A percentile compares a stretch with the other conserved stretches of the same genome.
phyloP scores from a whole-genome alignment of 441 rosid species.

The Populus hybrid region DNA sequence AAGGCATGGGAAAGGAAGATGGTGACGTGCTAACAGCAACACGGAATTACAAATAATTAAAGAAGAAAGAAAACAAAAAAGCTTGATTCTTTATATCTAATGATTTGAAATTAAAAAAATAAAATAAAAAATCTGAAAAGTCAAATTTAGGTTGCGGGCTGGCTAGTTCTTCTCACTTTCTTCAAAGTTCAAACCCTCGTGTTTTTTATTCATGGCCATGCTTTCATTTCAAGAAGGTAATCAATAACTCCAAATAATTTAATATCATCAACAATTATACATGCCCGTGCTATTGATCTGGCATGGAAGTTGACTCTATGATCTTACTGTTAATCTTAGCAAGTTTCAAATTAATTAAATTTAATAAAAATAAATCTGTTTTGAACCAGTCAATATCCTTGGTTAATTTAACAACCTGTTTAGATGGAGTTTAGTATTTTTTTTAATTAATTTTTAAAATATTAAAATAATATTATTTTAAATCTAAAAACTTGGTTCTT shows the following conservation, averaged over 20 bases:
- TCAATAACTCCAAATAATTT: not conserved
- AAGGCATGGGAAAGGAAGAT: not conserved
- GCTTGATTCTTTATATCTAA: not conserved
- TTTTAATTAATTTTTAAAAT: too few relatives aligned
- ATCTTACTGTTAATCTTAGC: too few relatives aligned
- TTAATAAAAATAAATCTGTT: too few relatives aligned
- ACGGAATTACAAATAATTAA: not conserved
- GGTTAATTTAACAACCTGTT: too few relatives aligned
- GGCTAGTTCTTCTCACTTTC: not conserved
- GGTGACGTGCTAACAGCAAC: not conserved
- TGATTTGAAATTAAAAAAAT: not conserved
- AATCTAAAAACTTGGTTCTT: too few relatives aligned
- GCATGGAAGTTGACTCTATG: too few relatives aligned
- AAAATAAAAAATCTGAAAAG: not conserved
- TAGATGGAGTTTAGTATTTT: too few relatives aligned
- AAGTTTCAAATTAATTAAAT: too few relatives aligned
- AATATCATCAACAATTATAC: too few relatives aligned
- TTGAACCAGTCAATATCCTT: too few relatives aligned
- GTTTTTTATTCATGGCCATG: not conserved
- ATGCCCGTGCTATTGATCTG: too few relatives aligned
- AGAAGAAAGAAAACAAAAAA: not conserved
- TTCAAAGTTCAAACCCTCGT: not conserved
- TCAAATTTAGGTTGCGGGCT: not conserved
- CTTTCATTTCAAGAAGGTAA: not conserved
- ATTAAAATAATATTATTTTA: too few relatives aligned